These are phyloP conservation scores for Spathaspora arborariae DNA, from an alignment of 805 yeast genomes.

Conservation along the genomic window DNA sequence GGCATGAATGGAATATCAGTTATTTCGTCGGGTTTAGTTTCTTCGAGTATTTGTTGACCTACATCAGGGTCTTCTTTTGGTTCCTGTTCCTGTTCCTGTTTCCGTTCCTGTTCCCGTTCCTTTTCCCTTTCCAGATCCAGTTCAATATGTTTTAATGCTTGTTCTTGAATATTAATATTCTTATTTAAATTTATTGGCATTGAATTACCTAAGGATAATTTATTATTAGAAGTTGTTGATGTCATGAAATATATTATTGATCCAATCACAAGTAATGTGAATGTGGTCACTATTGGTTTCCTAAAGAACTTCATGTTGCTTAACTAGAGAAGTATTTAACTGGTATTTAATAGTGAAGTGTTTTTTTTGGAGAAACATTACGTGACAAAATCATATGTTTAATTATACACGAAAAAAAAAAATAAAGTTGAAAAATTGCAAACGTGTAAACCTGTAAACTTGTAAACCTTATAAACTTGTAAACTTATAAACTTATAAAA, in stretches of 20 bases:
- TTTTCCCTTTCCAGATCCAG: neutral
- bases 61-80: neutral
- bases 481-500: no score
- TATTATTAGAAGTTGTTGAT: conserved; percentile 14
- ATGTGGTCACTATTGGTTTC: conserved; percentile 25
- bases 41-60: neutral
- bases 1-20: conserved; percentile 76
- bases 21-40: neutral
- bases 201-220: conserved; percentile 17
- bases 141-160: neutral
- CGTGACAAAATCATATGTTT: no score
- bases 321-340: no score
- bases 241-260: conserved; percentile 26
- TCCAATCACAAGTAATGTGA: conserved; percentile 20
- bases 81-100: neutral
- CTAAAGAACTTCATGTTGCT: conserved; percentile 17
- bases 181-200: conserved; percentile 20
- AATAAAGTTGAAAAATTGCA: no score
- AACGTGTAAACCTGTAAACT: no score
- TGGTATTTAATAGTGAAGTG: no score
- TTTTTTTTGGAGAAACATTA: no score
- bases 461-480: no score
- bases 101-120: neutral
- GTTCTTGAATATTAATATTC: conserved; percentile 3
- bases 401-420: no score